phyloP scores from a whole-genome alignment of 1,284 basidiomycete genomes.

The Apiotrichum sp. region DNA sequence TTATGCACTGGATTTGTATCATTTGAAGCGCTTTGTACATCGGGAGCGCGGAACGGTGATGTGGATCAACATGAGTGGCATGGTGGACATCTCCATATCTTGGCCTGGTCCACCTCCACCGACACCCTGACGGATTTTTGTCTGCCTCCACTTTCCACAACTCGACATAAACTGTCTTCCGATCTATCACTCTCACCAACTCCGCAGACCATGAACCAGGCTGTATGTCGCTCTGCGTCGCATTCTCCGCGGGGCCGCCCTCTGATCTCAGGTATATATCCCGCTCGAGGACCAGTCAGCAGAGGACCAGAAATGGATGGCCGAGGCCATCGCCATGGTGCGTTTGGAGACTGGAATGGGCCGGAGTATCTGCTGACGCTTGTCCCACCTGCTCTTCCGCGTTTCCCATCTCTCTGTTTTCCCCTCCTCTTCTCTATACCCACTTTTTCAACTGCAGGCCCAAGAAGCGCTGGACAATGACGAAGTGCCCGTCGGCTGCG shows the following conservation, averaged over 20 bases:
- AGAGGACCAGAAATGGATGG: conserved; percentile 46
- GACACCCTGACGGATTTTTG: no score
- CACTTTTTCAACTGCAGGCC: conserved; percentile 36
- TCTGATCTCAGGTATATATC: conserved; percentile 32
- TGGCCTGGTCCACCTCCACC: conserved; percentile 1
- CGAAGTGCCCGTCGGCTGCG: conserved; percentile 95
- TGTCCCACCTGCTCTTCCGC: no score
- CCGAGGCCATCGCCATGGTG: conserved; percentile 45
- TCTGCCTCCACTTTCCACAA: neutral
- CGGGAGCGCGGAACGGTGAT: no score
- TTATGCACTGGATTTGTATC: conserved; percentile 1
- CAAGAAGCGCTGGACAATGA: conserved; percentile 72
- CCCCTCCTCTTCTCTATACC: neutral
- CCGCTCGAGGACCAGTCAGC: conserved; percentile 39
- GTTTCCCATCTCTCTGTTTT: no score
- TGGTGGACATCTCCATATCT: no score
- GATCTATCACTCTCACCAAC: neutral
- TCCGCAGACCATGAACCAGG: conserved; percentile 13
- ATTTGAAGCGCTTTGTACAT: neutral
- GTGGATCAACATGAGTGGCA: no score
- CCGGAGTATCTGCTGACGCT: neutral
- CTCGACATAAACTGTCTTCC: neutral
- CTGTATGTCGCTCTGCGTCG: conserved; percentile 5
- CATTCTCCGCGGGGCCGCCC: no score
- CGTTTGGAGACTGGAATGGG: conserved; percentile 2